A percentile compares a stretch with the other conserved stretches of the same genome.
Conservation (phyloP, 495 filamentous ascomycete species). For the Aspergillus cristatus region DNA sequence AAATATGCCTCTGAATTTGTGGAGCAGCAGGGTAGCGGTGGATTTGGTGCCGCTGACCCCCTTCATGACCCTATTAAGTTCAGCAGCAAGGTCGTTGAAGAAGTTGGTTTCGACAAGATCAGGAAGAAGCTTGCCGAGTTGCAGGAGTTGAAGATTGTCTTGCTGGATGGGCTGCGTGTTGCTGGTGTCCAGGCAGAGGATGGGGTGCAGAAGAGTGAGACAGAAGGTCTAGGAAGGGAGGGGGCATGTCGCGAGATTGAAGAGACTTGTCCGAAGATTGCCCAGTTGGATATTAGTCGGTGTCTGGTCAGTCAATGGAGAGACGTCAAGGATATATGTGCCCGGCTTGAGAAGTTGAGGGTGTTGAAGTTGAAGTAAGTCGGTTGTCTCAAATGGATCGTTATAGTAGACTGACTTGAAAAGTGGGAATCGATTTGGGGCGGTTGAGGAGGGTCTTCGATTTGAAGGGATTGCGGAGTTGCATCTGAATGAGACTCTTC, state of each 20-base stretch:
- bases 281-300: constrained; percentile 76
- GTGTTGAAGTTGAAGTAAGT: constrained; percentile 64
- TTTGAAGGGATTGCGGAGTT: constrained; percentile 58
- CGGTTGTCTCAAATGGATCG: no score
- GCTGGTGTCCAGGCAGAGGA: constrained; percentile 31
- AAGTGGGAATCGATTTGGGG: constrained; percentile 71
- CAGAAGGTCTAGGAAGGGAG: background rate
- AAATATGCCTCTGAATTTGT: constrained; percentile 67
- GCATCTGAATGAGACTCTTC: constrained; percentile 61
- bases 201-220: constrained; percentile 21
- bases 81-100: constrained; percentile 82
- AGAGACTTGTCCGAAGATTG: constrained; percentile 48
- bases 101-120: constrained; percentile 94
- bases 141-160: constrained; percentile 64
- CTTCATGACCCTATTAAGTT: constrained; percentile 51
- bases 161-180: constrained; percentile 69
- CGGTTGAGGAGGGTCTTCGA: constrained; percentile 24
- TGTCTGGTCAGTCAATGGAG: constrained; percentile 64
- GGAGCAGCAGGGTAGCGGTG: constrained; percentile 6
- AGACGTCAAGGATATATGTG: constrained; percentile 61
- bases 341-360: constrained; percentile 50
- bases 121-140: constrained; percentile 67
- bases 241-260: constrained; percentile 21
- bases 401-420: constrained; percentile 14
- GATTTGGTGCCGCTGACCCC: constrained; percentile 15